Conservation (phyloP, 2,329 filamentous ascomycete species). For the Beauveria scarabaeidicola region DNA sequence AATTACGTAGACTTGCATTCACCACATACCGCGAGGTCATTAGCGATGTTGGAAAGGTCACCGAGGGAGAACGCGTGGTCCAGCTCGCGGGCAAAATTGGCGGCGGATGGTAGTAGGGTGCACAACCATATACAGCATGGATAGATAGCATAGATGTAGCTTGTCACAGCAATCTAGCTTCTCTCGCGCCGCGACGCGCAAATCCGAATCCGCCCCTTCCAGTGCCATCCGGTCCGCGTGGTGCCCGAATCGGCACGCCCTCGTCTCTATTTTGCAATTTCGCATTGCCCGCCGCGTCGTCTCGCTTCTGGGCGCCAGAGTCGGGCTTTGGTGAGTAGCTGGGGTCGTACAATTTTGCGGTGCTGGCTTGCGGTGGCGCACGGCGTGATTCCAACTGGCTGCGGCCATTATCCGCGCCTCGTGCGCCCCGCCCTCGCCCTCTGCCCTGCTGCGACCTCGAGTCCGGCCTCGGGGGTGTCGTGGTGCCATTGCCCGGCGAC, state of each 20-base stretch:
- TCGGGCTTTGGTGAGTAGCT: slow-evolving; percentile 58
- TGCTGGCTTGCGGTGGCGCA: slow-evolving; percentile 15
- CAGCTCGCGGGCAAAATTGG: slow-evolving; percentile 86
- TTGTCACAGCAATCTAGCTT: slow-evolving; percentile 28
- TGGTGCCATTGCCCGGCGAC: slow-evolving; percentile 43
- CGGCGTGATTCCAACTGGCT: slow-evolving; percentile 2
- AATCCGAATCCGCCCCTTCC: slow-evolving; percentile 75
- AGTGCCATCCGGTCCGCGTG: slow-evolving; percentile 68
- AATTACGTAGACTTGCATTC: slow-evolving; percentile 62
- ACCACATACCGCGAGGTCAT: slow-evolving; percentile 90
- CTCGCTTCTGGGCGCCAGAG: slow-evolving; percentile 36
- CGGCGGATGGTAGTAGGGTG: slow-evolving; percentile 67
- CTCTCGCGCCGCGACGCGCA: slow-evolving; percentile 51
- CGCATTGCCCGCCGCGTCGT: slow-evolving; percentile 19
- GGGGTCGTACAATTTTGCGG: slow-evolving; percentile 64
- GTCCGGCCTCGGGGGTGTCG: slow-evolving; percentile 45
- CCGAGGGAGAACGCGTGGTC: slow-evolving; percentile 72
- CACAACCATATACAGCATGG: slow-evolving; percentile 19
- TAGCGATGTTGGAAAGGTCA: slow-evolving; percentile 81
- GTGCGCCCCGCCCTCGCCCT: slow-evolving; percentile 35
- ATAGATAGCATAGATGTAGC: slow-evolving; percentile 8
- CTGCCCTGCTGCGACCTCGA: slow-evolving; percentile 33
- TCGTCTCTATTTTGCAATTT: slow-evolving; percentile 53
- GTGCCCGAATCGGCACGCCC: slow-evolving; percentile 62
- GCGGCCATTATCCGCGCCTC: slow-evolving; percentile 25